Percentiles rank a stretch among this genome's conserved stretches.
phyloP scores from a whole-genome alignment of 768 basidiomycete genomes.

The Cubamyces sp. region DNA sequence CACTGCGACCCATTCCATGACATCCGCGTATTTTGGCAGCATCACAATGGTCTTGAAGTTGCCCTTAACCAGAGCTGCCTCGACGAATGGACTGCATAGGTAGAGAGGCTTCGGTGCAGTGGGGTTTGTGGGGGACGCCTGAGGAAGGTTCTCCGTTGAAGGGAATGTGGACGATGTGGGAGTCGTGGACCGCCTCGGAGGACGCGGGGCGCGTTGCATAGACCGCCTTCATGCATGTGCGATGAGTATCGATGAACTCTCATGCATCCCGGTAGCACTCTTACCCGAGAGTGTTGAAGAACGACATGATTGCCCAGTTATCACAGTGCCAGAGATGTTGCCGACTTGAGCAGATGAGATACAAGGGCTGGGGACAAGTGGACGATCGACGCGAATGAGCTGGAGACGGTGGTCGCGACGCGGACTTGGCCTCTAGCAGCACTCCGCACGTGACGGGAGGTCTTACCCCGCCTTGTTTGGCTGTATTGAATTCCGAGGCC shows the following conservation, averaged over 20 bases:
- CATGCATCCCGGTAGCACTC: slow-evolving; percentile 30
- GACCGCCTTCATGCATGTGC: slow-evolving; percentile 53
- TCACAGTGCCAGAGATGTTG: not conserved
- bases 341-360: not conserved
- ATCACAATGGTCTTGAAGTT: slow-evolving; percentile 99
- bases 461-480: slow-evolving; percentile 24
- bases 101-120: slow-evolving; percentile 70
- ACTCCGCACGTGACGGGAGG: slow-evolving; percentile 22
- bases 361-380: not conserved
- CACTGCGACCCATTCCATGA: slow-evolving; percentile 97
- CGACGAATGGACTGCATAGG: slow-evolving; percentile 92
- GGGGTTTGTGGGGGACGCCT: slow-evolving; percentile 48
- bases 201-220: slow-evolving; percentile 74
- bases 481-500: slow-evolving; percentile 29
- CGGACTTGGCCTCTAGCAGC: slow-evolving; percentile 3
- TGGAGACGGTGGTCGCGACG: slow-evolving; percentile 20
- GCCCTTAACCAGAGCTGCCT: slow-evolving; percentile 94
- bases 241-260: slow-evolving; percentile 18
- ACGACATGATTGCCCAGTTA: slow-evolving; percentile 58
- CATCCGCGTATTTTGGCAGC: slow-evolving; percentile 92
- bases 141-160: slow-evolving; percentile 44
- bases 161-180: slow-evolving; percentile 69
- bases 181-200: slow-evolving; percentile 73
- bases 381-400: slow-evolving; percentile 1
- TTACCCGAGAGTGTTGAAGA: slow-evolving; percentile 83